phyloP scores from a whole-genome alignment of 305 asterid genomes.

The Fraxinus albicans region DNA sequence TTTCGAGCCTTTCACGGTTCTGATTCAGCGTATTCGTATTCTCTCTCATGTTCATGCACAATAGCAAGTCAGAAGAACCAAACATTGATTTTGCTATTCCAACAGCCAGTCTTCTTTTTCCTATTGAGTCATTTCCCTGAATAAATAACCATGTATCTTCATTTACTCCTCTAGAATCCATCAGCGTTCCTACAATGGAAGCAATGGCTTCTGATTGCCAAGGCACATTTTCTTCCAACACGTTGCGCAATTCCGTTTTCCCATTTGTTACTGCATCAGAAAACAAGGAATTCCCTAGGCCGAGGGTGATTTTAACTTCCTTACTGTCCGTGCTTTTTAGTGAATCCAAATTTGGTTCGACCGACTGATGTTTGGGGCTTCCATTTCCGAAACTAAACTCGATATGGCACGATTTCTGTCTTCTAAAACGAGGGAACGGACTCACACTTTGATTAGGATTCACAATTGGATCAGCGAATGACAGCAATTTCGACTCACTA shows the following conservation, averaged over 20 bases:
- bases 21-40: conserved; percentile 14
- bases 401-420: conserved; percentile 78
- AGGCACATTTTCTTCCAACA: conserved; percentile 53
- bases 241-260: conserved; percentile 12
- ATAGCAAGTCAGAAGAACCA: conserved; percentile 55
- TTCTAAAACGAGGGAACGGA: conserved; percentile 63
- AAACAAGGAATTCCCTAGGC: conserved; percentile 57
- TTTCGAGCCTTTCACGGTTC: conserved; percentile 37
- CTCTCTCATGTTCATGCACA: conserved; percentile 47
- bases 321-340: conserved; percentile 55
- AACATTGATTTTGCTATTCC: conserved; percentile 45
- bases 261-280: conserved; percentile 22
- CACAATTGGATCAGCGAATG: conserved; percentile 35
- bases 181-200: conserved; percentile 39
- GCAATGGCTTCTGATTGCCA: conserved; percentile 63
- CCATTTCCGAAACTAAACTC: conserved; percentile 68
- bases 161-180: conserved; percentile 20
- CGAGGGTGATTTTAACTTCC: conserved; percentile 67
- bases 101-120: conserved; percentile 54
- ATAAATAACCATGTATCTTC: conserved; percentile 49
- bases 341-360: conserved; percentile 53
- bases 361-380: conserved; percentile 26
- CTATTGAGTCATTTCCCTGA: conserved; percentile 59
- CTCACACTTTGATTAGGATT: conserved; percentile 31
- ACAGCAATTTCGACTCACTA: conserved; percentile 53